Base-by-base conservation (phyloP, 1,139 yeast species). In the Pichia sp. region DNA sequence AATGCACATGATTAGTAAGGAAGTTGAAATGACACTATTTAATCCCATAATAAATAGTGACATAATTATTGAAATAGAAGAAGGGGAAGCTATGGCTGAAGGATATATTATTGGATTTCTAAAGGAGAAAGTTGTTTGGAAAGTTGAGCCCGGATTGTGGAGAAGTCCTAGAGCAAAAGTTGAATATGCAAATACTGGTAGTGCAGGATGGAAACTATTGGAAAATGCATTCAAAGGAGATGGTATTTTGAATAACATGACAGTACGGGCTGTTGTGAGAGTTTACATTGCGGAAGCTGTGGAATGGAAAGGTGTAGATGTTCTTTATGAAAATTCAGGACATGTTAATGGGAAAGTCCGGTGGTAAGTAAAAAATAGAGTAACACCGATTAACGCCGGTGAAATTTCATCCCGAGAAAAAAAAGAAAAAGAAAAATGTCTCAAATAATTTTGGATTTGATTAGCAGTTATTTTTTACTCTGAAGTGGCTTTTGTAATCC, bases 1-100 rank as follows among this genome's bases (percentile, higher is more conserved):
- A 0, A 74, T 81, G 63, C 84, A 81, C 63, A 57, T 81, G 3
- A 63, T 80, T 59, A 69, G 75, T 1, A 76, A 82, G 0, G 80
- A 79, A 50, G 72, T 79, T 10, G 83, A 80, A 57, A 59, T 80
- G 48, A 72, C 73, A 0, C 66, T 80, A 0, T 78, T 62, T 62
- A 81, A 81, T 56, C 87, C 87, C 0, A 59, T 81, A 1, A 53
- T 58, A 14, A 80, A 81, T 57, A 62, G 70, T 10, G 75, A 71
- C 22, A 62, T 77, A 0, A 58, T 63, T n/a, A 65, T 77, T 7
- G 67, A 67, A 22, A 64, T 81, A 22, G 60, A 68, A 29, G 70
- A 71, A 48, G 82, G 79, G 3, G 71, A 68, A 49, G 85, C 84
- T 0, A 66, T 68, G 3, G 71, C 73, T 56, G 73, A 77, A 38